Evolutionary conservation across 768 basidiomycete genomes (phyloP).

Genomic region (Lactarius sp.): DNA sequence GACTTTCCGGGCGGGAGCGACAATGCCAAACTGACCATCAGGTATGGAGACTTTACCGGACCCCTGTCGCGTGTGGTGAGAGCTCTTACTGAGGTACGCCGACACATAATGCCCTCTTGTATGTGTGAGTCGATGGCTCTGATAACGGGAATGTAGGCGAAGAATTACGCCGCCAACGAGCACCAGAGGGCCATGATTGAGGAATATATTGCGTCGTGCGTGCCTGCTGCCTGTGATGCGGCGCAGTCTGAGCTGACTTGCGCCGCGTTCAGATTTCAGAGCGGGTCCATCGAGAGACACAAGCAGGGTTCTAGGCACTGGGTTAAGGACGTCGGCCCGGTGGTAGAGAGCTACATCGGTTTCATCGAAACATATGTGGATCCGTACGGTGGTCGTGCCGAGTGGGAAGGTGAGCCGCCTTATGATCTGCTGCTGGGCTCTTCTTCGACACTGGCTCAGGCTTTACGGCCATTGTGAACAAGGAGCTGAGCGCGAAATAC

Average conservation of each 20-base stretch:
- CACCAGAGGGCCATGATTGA: constrained; percentile 71
- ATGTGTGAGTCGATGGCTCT: neutral
- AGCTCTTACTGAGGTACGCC: constrained; percentile 53
- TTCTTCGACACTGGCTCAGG: constrained; percentile 39
- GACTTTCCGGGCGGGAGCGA: constrained; percentile 40
- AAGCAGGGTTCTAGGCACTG: constrained; percentile 71
- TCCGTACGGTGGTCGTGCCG: constrained; percentile 85
- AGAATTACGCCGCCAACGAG: constrained; percentile 66
- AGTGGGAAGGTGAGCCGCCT: constrained; percentile 71
- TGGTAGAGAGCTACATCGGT: constrained; percentile 85
- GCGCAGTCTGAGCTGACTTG: neutral
- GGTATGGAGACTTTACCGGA: constrained; percentile 71
- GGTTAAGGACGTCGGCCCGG: constrained; percentile 85
- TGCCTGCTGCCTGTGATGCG: neutral
- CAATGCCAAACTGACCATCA: constrained; percentile 52
- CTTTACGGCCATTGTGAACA: constrained; percentile 86
- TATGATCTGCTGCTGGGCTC: neutral
- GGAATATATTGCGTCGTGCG: constrained; percentile 73
- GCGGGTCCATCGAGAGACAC: constrained; percentile 76
- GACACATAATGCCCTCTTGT: neutral
- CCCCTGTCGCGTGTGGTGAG: constrained; percentile 49
- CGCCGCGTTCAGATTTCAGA: constrained; percentile 52
- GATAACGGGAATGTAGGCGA: constrained; percentile 45
- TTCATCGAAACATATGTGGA: constrained; percentile 80
- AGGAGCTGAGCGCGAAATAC: constrained; percentile 77